Evolutionary conservation across 2,329 filamentous ascomycete species (phyloP), one percentile per base, ranked within the genome.

Genomic region (Oidium heveae): DNA sequence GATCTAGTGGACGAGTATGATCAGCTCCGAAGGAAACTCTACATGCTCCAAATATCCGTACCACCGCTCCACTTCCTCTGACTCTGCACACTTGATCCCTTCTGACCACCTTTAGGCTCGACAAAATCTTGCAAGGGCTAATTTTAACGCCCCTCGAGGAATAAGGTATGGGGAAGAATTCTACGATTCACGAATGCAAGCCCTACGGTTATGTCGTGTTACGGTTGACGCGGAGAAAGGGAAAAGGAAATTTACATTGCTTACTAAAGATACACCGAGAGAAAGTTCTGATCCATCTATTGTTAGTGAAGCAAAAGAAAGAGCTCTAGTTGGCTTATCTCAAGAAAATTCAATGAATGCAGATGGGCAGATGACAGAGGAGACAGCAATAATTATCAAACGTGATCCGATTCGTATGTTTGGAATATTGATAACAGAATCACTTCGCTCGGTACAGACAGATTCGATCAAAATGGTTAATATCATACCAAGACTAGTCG

Each of bases 151-250:
- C n/a, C 72, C 77, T 63, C 70, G 75, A 13, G 75, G 79, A 34
- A 65, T 77, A 57, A 71, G 77, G 44, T 87, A 82, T 63, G 83
- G 82, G 2, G 73, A 71, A 58, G 80, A 85, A 61, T 74, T 76
- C 62, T 89, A 84, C 63, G 82, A 88, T 65, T 74, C 78, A 59
- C 74, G 84, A 50, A 85, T 86, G 78, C 77, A 78, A 63, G 80
- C 82, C 2, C 67, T 66, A 22, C 68, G 74, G 54, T 65, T 67
- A 55, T 64, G 63, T 55, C 54, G 60, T 80, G 62, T 63, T 55
- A 61, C 68, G 34, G 54, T 58, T 7, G 50, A 54, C 55, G 54
- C 44, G 24, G 55, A 51, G 54, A 47, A 43, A 8, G 54, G 33
- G 22, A 54, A 51, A 3, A 41, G 57, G 51, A 33, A 51, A 34